Evolutionary conservation across 805 yeast genomes (phyloP), one percentile per base, ranked within the genome.

Genomic region (Metschnikowia dekortorum): DNA sequence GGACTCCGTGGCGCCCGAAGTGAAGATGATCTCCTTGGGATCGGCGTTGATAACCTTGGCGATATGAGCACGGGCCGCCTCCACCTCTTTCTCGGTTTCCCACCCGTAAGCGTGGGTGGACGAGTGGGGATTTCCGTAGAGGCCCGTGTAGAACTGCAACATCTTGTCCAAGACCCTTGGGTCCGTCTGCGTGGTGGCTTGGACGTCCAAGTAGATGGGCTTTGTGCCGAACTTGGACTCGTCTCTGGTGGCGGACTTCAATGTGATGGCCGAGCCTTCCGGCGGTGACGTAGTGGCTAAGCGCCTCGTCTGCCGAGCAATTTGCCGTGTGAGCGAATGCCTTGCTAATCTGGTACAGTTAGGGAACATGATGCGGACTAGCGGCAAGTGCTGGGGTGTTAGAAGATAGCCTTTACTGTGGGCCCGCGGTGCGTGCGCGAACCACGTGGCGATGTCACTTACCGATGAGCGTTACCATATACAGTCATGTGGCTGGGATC

Each of bases 131-230:
- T 94, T 94, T 54, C 99, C 99, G 66, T 89, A 94, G 50, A 89
- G 76, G 4, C 98, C 98, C 2, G 98, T 92, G 67, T 81, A 87
- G 64, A 85, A 89, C 60, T 80, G 82, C 59, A 89, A 66, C 96
- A 89, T 89, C 58, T 83, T 85, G 65, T 89, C 96, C 58, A 94
- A 71, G 8, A 94, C 99, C 49, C 99, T 78, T 32, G 99, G 99
- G 65, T 94, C 99, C 1, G 94, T 87, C 29, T 98, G 99, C 0
- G 99, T 92, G 0, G 99, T 94, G 31, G 99, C 98, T 72, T 94
- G 99, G 80, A 91, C 91, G 63, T 94, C 99, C 62, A 94, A 73
- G 69, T 94, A 94, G 55, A 94, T 94, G 8, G 99, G 99, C 60
- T 97, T 80, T 8, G 86, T 75, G 47, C 94, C 95, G 60, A 73